A percentile compares a stretch with the other conserved stretches of the same genome.
phyloP scores from a whole-genome alignment of 2,329 filamentous ascomycete species.

The Pseudogymnoascus sp. region DNA sequence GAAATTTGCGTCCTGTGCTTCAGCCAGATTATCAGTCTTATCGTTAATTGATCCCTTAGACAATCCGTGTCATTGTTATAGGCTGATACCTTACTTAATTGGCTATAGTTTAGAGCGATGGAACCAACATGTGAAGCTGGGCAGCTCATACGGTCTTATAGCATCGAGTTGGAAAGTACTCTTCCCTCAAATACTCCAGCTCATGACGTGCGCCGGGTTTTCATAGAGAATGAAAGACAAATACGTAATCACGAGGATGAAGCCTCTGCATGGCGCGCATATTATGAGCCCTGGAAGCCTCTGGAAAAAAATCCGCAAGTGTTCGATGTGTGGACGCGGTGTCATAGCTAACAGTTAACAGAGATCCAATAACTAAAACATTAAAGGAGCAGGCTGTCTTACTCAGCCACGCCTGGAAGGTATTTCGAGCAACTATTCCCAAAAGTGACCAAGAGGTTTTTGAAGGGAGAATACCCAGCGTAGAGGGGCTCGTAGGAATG shows the following conservation, averaged over 20 bases:
- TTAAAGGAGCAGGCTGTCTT: slow-evolving; percentile 11
- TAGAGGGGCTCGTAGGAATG: slow-evolving; percentile 15
- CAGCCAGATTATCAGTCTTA: background rate
- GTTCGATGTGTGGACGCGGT: background rate
- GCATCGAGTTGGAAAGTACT: background rate
- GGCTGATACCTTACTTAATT: background rate
- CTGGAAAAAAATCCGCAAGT: background rate
- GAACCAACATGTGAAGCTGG: background rate
- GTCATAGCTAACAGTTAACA: background rate
- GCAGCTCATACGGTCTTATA: background rate
- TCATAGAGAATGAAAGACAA: background rate
- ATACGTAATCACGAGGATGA: background rate
- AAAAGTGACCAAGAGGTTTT: slow-evolving; percentile 13
- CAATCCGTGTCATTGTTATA: background rate
- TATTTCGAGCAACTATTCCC: slow-evolving; percentile 12
- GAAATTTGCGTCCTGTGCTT: background rate
- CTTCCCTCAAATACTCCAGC: background rate
- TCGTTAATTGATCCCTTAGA: background rate
- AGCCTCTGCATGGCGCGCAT: slow-evolving; percentile 12
- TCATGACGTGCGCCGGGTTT: background rate
- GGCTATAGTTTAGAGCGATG: background rate
- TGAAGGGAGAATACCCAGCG: slow-evolving; percentile 12
- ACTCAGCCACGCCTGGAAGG: slow-evolving; percentile 13
- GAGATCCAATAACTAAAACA: slow-evolving; percentile 12
- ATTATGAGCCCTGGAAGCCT: slow-evolving; percentile 14